Base-by-base conservation (phyloP, 2,329 filamentous ascomycete genomes). In the Pseudogymnoascus sp. region DNA sequence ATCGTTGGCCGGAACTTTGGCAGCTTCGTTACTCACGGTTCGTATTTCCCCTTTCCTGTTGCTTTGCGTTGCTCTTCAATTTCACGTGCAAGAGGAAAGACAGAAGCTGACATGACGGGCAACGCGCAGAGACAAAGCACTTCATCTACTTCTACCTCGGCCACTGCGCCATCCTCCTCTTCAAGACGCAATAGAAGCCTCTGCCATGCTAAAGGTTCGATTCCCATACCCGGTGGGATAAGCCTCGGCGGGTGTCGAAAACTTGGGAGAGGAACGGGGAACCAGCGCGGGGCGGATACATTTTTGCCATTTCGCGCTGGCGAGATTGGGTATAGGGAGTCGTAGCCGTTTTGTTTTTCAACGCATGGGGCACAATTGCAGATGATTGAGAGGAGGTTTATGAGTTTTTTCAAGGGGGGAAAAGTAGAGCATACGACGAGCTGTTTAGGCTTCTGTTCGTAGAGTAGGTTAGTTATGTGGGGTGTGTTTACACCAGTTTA, bases 141-240 rank as follows among this genome's bases (percentile, higher is more conserved):
- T 99, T 99, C 82, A 97, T 99, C 76, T 99, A 99, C 82, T 99
- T 99, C 82, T 99, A 99, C 81, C 89, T 99, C 65, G 95, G 95
- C 62, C 95, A 97, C 82, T 97, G 92, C 77, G 95, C 95, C 65
- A 97, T 99, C 75, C 84, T 99, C 63, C 87, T 99, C 62, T 99
- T 97, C 87, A 99, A 99, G 84, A 99, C 95, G 42, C 93, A 97
- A 85, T 97, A 87, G 74, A 70, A 70, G 31, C 31, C 14, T 12
- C 25, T 23, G 46, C 46, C 7, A 34, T 31, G 25, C 46, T 49
- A 23, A 12, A 34, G 25, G 46, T 56, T 31, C 46, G 25, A 56
- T 18, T 56, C 46, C 46, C 25, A 34, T 49, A 6, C 25, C 46
- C 8, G 12, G 9, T 34, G 46, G 46, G 46, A 56, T 34, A 9